Evolutionary conservation across 2,329 filamentous ascomycete species (phyloP).

Genomic region (Neopestalotiopsis sp.): DNA sequence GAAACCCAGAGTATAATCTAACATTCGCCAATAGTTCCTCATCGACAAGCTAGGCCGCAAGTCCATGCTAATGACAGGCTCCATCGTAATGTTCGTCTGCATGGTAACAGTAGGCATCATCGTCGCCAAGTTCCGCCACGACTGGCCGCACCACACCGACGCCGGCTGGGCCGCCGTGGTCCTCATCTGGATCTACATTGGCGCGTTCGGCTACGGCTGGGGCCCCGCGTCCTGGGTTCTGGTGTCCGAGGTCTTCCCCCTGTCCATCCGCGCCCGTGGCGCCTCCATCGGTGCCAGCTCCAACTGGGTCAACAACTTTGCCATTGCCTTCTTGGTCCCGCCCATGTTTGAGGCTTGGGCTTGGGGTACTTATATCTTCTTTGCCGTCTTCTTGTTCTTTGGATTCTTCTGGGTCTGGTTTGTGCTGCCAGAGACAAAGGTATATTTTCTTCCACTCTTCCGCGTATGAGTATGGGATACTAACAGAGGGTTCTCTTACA

Average conservation of each 20-base stretch:
- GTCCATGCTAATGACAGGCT: constrained; percentile 50
- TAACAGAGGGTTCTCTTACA: neutral
- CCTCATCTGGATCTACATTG: constrained; percentile 63
- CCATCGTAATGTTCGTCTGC: constrained; percentile 49
- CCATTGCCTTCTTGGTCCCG: constrained; percentile 64
- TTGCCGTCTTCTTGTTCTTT: constrained; percentile 62
- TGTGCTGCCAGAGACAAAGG: constrained; percentile 58
- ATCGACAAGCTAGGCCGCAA: constrained; percentile 54
- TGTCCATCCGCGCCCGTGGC: constrained; percentile 66
- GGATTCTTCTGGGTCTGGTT: constrained; percentile 44
- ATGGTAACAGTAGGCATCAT: constrained; percentile 60
- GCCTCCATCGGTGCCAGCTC: constrained; percentile 63
- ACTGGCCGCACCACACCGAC: constrained; percentile 55
- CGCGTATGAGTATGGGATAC: neutral
- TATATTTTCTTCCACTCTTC: constrained; percentile 30
- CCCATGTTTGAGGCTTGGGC: constrained; percentile 59
- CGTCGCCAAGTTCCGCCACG: constrained; percentile 50
- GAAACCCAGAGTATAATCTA: neutral
- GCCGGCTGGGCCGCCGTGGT: constrained; percentile 47
- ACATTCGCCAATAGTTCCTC: constrained; percentile 37
- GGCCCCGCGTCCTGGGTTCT: constrained; percentile 56
- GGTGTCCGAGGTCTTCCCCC: constrained; percentile 65
- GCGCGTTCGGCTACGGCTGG: constrained; percentile 65
- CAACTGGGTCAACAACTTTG: constrained; percentile 69
- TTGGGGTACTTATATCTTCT: constrained; percentile 63